These are phyloP conservation scores for Sporisorium iseilematis-ciliati DNA, from an alignment of 1,284 basidiomycete genomes.

Conservation along the genomic window DNA sequence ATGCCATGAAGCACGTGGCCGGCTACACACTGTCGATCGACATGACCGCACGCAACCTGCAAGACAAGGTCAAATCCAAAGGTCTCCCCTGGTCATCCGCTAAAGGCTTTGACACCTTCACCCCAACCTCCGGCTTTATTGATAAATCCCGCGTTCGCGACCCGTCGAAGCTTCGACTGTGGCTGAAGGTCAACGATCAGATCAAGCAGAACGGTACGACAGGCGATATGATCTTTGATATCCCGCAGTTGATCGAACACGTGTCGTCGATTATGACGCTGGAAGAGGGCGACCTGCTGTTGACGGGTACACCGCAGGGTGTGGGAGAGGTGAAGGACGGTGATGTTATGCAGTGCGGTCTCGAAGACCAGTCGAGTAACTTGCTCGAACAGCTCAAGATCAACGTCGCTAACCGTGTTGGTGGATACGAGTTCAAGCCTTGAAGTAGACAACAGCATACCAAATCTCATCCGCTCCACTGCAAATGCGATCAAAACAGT, in stretches of 20 bases:
- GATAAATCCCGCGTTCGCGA: slow-evolving; percentile 80
- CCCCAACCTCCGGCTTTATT: slow-evolving; percentile 82
- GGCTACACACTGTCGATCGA: slow-evolving; percentile 95
- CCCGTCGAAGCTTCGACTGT: slow-evolving; percentile 80
- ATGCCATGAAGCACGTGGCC: slow-evolving; percentile 84
- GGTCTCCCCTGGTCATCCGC: slow-evolving; percentile 94
- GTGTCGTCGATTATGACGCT: slow-evolving; percentile 95
- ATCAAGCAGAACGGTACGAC: slow-evolving; percentile 88
- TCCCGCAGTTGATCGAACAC: slow-evolving; percentile 90
- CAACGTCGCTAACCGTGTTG: slow-evolving; percentile 76
- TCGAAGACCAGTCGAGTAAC: slow-evolving; percentile 77
- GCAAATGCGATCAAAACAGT: too few species aligned
- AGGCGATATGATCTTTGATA: slow-evolving; percentile 90
- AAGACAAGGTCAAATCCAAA: slow-evolving; percentile 90
- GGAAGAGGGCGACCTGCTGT: slow-evolving; percentile 76
- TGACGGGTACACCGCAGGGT: slow-evolving; percentile 77
- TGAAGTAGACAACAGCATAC: background rate
- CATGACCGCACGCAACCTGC: slow-evolving; percentile 94
- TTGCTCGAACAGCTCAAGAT: slow-evolving; percentile 78
- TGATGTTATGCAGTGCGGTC: slow-evolving; percentile 81
- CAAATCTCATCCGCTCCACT: too few species aligned
- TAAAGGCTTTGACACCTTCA: slow-evolving; percentile 91
- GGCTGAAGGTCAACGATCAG: slow-evolving; percentile 85
- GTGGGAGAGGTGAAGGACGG: slow-evolving; percentile 84
- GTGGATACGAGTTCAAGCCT: slow-evolving; percentile 77